Evolutionary conservation across 352 stramenopile genomes (phyloP), one percentile per base, ranked within the genome.

Genomic region (Globisporangium sylvaticum): DNA sequence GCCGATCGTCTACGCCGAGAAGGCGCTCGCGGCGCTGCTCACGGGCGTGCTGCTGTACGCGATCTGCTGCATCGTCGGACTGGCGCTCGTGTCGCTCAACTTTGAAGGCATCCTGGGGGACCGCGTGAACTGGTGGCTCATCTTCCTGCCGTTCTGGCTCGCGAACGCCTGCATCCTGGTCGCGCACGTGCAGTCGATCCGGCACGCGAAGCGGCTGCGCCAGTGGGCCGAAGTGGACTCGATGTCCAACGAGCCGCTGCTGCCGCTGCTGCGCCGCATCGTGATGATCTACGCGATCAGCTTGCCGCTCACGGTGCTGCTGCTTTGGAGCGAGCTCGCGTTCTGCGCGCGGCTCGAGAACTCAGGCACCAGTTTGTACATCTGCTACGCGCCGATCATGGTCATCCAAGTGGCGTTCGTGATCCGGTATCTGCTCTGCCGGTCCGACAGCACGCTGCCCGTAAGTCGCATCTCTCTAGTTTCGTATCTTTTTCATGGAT

Each of bases 361-460:
- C 58, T 59, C 73, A 2, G 71, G 71, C n/a, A 88, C 83, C 1
- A 90, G 81, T 55, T 66, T 93, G 15, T 95, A 95, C 65, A 75
- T 92, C 52, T 91, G 84, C 62, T 95, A 87, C 67, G 83, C 83
- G 37, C 87, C 87, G 46, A 66, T 93, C 20, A 83, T 95, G 77
- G 77, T 91, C 32, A 92, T 95, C 60, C 84, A 95, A 69, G 77
- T 89, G 53, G 83, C 83, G 12, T 92, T 91, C 69, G 78, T 95
- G 24, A 77, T 92, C 10, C 78, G 87, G 22, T 95, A 95, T 65
- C 66, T 95, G 60, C 81, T 95, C 27, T 95, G 87, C 37, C 76
- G 84, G 57, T 89, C 87, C 8, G 80, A 91, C 62, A 91, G 78
- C 69, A 91, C 84, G 1, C 60, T 95, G 7, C 87, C 87, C 31